These are phyloP conservation scores for Ustilago hordei DNA, from an alignment of 1,284 basidiomycete genomes.

Conservation along the genomic window DNA sequence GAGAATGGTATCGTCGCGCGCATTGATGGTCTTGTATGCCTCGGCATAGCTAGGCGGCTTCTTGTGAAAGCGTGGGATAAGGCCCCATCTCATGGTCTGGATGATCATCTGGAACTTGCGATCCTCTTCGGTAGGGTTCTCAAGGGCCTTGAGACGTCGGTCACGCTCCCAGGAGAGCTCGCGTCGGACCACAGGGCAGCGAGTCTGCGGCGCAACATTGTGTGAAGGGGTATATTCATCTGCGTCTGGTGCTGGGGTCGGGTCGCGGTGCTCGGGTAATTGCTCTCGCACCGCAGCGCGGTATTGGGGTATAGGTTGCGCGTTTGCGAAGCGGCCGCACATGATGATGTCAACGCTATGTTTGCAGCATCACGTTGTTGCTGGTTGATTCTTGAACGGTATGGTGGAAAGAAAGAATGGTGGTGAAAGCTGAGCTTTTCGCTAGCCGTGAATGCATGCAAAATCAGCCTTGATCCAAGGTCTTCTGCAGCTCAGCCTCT, in stretches of 20 bases:
- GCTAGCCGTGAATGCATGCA: not conserved
- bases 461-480: constrained; percentile 6
- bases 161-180: constrained; percentile 46
- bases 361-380: not conserved
- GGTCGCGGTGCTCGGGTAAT: constrained; percentile 21
- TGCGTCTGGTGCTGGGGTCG: constrained; percentile 26
- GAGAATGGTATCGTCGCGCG: constrained; percentile 83
- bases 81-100: constrained; percentile 80
- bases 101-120: constrained; percentile 33
- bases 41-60: constrained; percentile 75
- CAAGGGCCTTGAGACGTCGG: constrained; percentile 14
- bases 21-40: constrained; percentile 86
- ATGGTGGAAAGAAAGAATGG: not conserved
- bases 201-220: constrained; percentile 63
- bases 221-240: constrained; percentile 58
- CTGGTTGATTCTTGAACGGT: not conserved
- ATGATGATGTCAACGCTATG: constrained; percentile 21
- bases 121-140: constrained; percentile 24
- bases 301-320: constrained; percentile 47
- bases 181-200: constrained; percentile 55
- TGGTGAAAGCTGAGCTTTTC: not conserved
- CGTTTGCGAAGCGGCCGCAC: constrained; percentile 62
- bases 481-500: constrained; percentile 4
- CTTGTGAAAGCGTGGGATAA: constrained; percentile 87
- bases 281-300: constrained; percentile 34